Evolutionary conservation across 2,329 filamentous ascomycete species (phyloP).

Genomic region (Fusarium coicis): DNA sequence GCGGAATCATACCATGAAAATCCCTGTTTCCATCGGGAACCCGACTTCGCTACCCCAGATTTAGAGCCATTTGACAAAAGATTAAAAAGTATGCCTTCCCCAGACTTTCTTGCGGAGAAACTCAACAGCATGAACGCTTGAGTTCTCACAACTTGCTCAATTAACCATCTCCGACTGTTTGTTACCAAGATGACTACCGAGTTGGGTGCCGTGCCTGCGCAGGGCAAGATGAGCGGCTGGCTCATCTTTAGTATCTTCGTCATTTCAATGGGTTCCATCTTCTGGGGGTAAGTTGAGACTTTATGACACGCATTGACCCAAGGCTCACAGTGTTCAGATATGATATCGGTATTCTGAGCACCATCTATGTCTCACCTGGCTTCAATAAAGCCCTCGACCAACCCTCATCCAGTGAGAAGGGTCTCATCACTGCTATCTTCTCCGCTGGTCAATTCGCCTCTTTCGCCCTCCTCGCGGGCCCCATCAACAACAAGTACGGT

Average conservation of each 20-base stretch:
- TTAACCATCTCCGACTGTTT: not conserved
- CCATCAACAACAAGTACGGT: slow-evolving; percentile 9
- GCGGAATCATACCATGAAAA: slow-evolving; percentile 11
- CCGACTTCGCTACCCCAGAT: slow-evolving; percentile 14
- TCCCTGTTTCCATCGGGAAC: not conserved
- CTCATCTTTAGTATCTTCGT: slow-evolving; percentile 16
- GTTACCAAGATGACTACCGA: slow-evolving; percentile 11
- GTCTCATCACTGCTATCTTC: slow-evolving; percentile 19
- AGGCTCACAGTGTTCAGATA: not conserved
- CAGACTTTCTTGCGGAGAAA: slow-evolving; percentile 5
- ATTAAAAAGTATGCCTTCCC: slow-evolving; percentile 21
- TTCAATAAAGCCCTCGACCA: slow-evolving; percentile 13
- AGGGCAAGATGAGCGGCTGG: slow-evolving; percentile 22
- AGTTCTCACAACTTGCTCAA: not conserved
- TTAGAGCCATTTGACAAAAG: not conserved
- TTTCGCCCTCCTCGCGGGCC: slow-evolving; percentile 11
- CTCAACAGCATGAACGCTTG: not conserved
- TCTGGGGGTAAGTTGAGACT: slow-evolving; percentile 4
- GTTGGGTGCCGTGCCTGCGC: not conserved
- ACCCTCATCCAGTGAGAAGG: slow-evolving; percentile 8
- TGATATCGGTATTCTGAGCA: slow-evolving; percentile 19
- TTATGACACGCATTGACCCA: rapidly evolving
- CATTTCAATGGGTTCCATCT: slow-evolving; percentile 20
- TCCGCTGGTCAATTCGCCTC: slow-evolving; percentile 8
- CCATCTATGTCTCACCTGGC: slow-evolving; percentile 15